Conservation (phyloP, 179 eudicot genomes). For the Carnegiea gigantea region DNA sequence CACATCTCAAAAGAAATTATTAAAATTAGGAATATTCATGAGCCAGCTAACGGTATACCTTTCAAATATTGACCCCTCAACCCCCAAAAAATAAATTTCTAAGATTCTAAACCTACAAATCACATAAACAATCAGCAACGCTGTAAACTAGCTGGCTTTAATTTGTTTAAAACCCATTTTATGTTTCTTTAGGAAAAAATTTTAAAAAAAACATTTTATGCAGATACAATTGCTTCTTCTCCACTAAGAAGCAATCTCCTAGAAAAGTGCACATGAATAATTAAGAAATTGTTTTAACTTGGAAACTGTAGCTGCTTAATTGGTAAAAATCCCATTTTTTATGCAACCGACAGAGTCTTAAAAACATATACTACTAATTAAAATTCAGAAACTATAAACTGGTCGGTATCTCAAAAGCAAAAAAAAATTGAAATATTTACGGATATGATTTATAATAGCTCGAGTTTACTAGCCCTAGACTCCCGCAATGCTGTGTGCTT, state of each 20-base stretch:
- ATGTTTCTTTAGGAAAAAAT: not conserved
- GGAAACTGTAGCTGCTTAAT: not conserved
- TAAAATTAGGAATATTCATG: not conserved
- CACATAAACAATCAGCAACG: not conserved
- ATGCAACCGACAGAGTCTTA: not conserved
- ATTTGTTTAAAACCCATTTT: not conserved
- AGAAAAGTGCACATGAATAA: not conserved
- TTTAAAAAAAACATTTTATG: not conserved
- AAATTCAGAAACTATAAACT: too few species aligned
- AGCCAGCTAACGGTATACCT: not conserved
- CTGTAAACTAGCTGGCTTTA: constrained; percentile 1
- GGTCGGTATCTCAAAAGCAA: too few species aligned
- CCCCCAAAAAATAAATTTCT: not conserved
- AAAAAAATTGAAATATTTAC: too few species aligned
- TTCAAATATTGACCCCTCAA: not conserved
- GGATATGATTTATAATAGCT: too few species aligned
- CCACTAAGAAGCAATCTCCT: not conserved
- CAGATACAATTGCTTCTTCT: not conserved
- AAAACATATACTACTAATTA: not conserved
- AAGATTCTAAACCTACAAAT: not conserved
- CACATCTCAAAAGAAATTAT: not conserved
- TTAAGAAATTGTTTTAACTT: not conserved
- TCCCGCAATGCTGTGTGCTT: too few species aligned
- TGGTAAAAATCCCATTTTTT: not conserved
- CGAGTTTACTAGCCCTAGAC: too few species aligned